Base-by-base conservation (phyloP, 148 eudicot genomes). In the Vaccinium vitisidaea region DNA sequence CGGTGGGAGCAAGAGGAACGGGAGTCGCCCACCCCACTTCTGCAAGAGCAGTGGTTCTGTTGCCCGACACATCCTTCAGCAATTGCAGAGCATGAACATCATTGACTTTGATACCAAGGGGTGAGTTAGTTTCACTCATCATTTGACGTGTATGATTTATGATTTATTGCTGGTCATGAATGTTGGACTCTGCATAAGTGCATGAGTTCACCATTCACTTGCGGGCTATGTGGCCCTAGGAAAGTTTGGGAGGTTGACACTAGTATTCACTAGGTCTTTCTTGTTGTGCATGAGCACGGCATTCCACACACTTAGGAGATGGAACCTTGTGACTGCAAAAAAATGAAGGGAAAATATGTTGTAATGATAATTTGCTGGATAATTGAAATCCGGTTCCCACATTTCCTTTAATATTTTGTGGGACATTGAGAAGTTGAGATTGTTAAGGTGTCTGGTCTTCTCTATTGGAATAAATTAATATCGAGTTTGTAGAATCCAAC, bases 1-100 rank as follows among this genome's bases (percentile, higher is more conserved):
- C 65, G 90, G 91, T 73, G 91, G 91, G 15, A 84, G 88, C 83
- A 86, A 89, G 88, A 89, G 91, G 88, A 89, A 89, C 65, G 89
- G 91, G 2, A 94, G 97, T 77, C 88, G 90, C 49, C 98, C 98
- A 32, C 97, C 90, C 8, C 98, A 95, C 80, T 93, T 95, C 83
- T 86, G 97, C 88, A 94, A 89, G 87, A 91, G 97, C 91, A 93
- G 98, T 82, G 97, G 97, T 2, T 84, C 94, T 25, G 84, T 95
- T 87, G 97, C 97, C 16, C 89, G 97, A 4, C 93, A 94, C 86
- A 95, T 95, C 82, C 97, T 95, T 23, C 93, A 91, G 71, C 98
- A 95, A 73, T 77, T 95, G 85, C 87, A 91, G 84, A 85, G 61
- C 75, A 89, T 95, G 87, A 92, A 88, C 84, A 95, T 95, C 12